These are phyloP conservation scores for Pichia heedii DNA, from an alignment of 805 yeast species.

Conservation along the genomic window DNA sequence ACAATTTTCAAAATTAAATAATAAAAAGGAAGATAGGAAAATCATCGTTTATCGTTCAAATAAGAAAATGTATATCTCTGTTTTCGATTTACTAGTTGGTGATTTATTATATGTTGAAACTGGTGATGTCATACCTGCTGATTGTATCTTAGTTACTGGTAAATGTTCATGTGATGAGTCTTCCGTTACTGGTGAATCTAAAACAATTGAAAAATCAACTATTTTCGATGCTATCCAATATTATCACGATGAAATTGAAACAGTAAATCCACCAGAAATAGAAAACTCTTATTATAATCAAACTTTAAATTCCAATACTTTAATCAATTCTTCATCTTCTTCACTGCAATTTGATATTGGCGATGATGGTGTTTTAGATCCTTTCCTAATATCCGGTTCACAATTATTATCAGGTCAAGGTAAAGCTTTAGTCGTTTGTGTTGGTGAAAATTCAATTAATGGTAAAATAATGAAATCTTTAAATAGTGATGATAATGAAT, in stretches of 20 bases:
- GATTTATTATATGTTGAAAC: slow-evolving; percentile 78
- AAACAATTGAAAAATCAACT: slow-evolving; percentile 63
- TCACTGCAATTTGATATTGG: slow-evolving; percentile 30
- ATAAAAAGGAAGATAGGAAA: slow-evolving; percentile 78
- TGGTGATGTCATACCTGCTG: slow-evolving; percentile 92
- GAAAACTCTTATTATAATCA: too few species aligned
- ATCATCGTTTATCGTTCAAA: slow-evolving; percentile 72
- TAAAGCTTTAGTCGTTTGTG: slow-evolving; percentile 76
- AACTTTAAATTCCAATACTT: slow-evolving; percentile 11
- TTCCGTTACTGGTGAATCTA: slow-evolving; percentile 89
- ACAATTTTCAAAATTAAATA: slow-evolving; percentile 81
- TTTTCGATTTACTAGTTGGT: slow-evolving; percentile 76
- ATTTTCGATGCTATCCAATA: slow-evolving; percentile 34
- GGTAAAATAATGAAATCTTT: slow-evolving; percentile 87
- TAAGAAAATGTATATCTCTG: slow-evolving; percentile 54
- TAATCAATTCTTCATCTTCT: slow-evolving; percentile 6
- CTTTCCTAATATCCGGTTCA: slow-evolving; percentile 88
- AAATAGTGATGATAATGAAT: slow-evolving; percentile 59
- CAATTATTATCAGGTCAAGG: slow-evolving; percentile 82
- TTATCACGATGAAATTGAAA: slow-evolving; percentile 18
- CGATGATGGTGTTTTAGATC: slow-evolving; percentile 47
- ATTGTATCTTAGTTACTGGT: slow-evolving; percentile 66
- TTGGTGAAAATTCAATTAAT: slow-evolving; percentile 81
- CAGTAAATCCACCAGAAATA: slow-evolving; percentile 8
- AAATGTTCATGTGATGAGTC: slow-evolving; percentile 85